A percentile compares a stretch with the other conserved stretches of the same genome.
Evolutionary conservation across 306 rosid genomes (phyloP).

Genomic region (Cicer chorassanicum): DNA sequence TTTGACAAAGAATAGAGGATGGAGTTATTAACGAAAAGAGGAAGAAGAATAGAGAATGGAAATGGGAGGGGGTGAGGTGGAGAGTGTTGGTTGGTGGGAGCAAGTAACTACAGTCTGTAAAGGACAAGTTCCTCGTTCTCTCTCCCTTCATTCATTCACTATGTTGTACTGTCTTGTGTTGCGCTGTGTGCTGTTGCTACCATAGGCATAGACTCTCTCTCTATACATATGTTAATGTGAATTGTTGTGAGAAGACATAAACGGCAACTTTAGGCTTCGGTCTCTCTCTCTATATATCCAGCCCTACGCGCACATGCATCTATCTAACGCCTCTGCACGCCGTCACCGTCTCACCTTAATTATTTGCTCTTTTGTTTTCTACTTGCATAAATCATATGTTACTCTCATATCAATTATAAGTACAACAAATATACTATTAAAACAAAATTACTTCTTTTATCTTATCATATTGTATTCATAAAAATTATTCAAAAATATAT

Average conservation of each 20-base stretch:
- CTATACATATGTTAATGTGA: background rate
- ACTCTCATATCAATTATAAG: too few relatives aligned
- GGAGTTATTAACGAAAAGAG: background rate
- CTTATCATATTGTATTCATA: too few relatives aligned
- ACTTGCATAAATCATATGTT: too few relatives aligned
- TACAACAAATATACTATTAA: too few relatives aligned
- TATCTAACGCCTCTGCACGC: slow-evolving; percentile 28
- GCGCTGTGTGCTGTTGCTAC: background rate
- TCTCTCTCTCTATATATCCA: slow-evolving; percentile 7
- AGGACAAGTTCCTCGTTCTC: slow-evolving; percentile 47
- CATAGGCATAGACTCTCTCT: background rate
- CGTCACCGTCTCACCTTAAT: slow-evolving; percentile 27
- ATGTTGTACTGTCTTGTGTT: background rate
- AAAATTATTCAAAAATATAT: too few relatives aligned
- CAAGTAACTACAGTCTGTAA: slow-evolving; percentile 74
- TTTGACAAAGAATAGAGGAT: too few relatives aligned
- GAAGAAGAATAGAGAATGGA: background rate
- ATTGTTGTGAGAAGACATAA: slow-evolving; percentile 24
- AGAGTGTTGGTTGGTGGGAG: slow-evolving; percentile 77
- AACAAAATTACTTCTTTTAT: too few relatives aligned
- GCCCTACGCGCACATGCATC: slow-evolving; percentile 49
- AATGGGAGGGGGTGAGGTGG: slow-evolving; percentile 64
- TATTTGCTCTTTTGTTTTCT: background rate
- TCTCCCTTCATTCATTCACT: slow-evolving; percentile 22
- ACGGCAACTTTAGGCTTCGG: background rate